A percentile compares a stretch with the other conserved stretches of the same genome.
Evolutionary conservation across 768 basidiomycete genomes (phyloP).

Genomic region (Daedaleopsis sinensis): DNA sequence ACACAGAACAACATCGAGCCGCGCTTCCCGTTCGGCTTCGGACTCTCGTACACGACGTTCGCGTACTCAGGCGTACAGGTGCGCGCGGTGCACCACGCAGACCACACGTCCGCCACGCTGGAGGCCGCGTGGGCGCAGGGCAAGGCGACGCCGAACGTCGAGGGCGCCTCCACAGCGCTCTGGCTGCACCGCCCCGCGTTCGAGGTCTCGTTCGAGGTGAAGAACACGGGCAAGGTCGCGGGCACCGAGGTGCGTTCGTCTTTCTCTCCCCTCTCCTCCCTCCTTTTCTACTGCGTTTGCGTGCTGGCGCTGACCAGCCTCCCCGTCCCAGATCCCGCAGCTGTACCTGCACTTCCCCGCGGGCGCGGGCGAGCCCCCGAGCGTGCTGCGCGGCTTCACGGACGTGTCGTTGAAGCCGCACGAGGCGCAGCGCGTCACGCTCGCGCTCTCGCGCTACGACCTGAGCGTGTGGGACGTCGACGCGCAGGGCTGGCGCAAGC

Average conservation of each 20-base stretch:
- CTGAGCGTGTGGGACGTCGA: constrained; percentile 77
- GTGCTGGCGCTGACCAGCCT: neutral
- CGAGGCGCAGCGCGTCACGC: constrained; percentile 46
- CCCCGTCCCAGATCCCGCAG: constrained; percentile 60
- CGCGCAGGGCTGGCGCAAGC: constrained; percentile 75
- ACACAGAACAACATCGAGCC: constrained; percentile 68
- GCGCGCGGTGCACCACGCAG: constrained; percentile 37
- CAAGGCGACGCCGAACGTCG: constrained; percentile 51
- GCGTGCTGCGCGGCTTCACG: constrained; percentile 68
- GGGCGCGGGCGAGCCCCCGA: constrained; percentile 65
- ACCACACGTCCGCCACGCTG: constrained; percentile 42
- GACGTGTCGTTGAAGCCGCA: constrained; percentile 54
- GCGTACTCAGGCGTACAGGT: constrained; percentile 64
- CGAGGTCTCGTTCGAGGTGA: constrained; percentile 62
- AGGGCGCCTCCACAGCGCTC: constrained; percentile 62
- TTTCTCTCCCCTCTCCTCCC: neutral
- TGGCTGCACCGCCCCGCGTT: constrained; percentile 75
- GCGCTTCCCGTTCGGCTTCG: constrained; percentile 90
- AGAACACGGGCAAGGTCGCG: constrained; percentile 60
- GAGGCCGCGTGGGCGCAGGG: constrained; percentile 63
- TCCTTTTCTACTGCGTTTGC: neutral
- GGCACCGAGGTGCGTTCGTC: constrained; percentile 63
- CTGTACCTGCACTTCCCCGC: constrained; percentile 72
- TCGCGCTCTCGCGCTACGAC: constrained; percentile 70
- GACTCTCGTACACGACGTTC: constrained; percentile 85